Evolutionary conservation across 306 rosid species (phyloP), one percentile per base, ranked within the genome.

Genomic region (Trichosanthes truncata): DNA sequence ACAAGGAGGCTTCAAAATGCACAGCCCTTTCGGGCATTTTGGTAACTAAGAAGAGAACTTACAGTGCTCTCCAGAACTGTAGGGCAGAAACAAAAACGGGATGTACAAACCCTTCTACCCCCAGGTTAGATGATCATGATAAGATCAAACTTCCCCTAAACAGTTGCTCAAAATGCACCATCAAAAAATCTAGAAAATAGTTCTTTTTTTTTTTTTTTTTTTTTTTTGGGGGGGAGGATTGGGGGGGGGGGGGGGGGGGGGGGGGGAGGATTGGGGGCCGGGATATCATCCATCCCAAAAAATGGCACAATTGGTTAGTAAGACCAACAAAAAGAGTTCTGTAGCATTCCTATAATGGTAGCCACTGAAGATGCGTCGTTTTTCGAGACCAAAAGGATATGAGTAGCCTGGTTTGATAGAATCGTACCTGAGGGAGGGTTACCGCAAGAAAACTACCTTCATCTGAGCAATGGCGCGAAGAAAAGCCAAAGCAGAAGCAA

Each of bases 341-440:
- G 41, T 36, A 73, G 31, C 46, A 49, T 46, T 73, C 78, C 49
- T n/a, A 11, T 26, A 77, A 77, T 38, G 82, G 81, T 82, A 26
- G 41, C 60, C 25, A 29, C 13, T 18, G 56, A 46, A 49, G 60
- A 73, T 17, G 59, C 59, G 25, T 14, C 7, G 59, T 20, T 73
- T 20, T 73, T 29, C 4, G 38, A 78, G 56, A 82, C 51, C 79
- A 74, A 72, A 78, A 40, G 84, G 53, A 40, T 46, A 84, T 80
- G 84, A 83, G 89, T 85, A 79, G 87, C 90, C 88, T 80, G 84
- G 82, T 88, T 88, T 71, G 91, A 86, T 62, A 83, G 74, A 84
- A 84, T 83, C 41, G 82, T 79, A 79, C 90, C 81, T 82, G 90
- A 25, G 89, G 43, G 90, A 25, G 89, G 43, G 76, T 81, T 80